Evolutionary conservation across 345 rosid species (phyloP).

Genomic region (Streptanthus diversifolius): DNA sequence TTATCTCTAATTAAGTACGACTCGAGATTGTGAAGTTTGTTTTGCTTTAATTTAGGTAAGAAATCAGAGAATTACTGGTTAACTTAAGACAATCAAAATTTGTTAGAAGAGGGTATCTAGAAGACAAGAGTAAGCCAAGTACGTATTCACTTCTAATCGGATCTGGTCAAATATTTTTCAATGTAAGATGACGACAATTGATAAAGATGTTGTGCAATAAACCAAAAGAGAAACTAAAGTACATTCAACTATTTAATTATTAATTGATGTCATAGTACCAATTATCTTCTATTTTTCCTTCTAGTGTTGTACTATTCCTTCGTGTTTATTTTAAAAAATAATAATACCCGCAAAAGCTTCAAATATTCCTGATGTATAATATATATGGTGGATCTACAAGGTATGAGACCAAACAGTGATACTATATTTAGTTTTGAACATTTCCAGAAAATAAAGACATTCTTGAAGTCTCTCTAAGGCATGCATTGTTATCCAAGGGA

Average conservation of each 20-base stretch:
- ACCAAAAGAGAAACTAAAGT: constrained; percentile 25
- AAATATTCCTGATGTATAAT: constrained; percentile 1
- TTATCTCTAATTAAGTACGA: background rate
- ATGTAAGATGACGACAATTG: constrained; percentile 24
- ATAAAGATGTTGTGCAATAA: constrained; percentile 21
- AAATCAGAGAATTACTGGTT: background rate
- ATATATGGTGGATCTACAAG: constrained; percentile 24
- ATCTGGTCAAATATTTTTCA: constrained; percentile 20
- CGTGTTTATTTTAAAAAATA: background rate
- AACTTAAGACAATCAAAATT: background rate
- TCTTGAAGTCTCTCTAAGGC: background rate
- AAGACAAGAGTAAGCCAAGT: constrained; percentile 10
- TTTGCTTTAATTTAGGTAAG: background rate
- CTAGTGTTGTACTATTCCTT: constrained; percentile 16
- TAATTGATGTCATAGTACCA: constrained; percentile 15
- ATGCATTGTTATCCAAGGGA: background rate
- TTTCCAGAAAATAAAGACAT: constrained; percentile 17
- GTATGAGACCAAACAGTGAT: constrained; percentile 1
- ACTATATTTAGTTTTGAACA: background rate
- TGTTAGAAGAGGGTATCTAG: background rate
- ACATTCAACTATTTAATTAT: constrained; percentile 27
- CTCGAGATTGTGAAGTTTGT: background rate
- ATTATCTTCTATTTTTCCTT: background rate
- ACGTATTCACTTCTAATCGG: constrained; percentile 13
- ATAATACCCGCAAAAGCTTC: background rate